Conservation (phyloP, 495 filamentous ascomycete genomes). For the Xylaria grammica region DNA sequence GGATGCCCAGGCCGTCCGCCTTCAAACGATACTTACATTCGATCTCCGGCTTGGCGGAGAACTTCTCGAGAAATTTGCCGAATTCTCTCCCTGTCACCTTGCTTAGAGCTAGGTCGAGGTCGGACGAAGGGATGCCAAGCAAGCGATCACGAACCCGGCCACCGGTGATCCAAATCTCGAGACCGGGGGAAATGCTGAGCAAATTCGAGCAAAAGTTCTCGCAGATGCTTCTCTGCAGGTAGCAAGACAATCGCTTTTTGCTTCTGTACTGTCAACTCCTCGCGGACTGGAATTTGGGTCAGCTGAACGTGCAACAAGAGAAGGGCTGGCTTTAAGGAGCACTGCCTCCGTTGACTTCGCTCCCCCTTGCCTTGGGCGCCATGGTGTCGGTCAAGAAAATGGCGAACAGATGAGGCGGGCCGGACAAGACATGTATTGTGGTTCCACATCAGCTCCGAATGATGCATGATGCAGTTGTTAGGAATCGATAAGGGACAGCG, state of each 20-base stretch:
- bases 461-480: neutral
- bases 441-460: neutral
- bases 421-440: neutral
- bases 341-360: neutral
- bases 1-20: neutral
- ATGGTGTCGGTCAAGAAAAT: neutral
- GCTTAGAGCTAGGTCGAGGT: constrained; percentile 8
- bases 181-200: neutral
- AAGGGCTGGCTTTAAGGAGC: neutral
- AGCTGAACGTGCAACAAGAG: neutral
- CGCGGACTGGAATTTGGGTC: neutral
- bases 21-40: neutral
- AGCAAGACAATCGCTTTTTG: neutral
- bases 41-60: constrained; percentile 1
- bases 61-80: neutral
- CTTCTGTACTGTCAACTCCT: neutral
- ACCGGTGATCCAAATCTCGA: constrained; percentile 12
- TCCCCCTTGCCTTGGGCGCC: neutral
- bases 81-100: constrained; percentile 3
- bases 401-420: neutral
- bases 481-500: neutral
- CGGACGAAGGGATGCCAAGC: constrained; percentile 1
- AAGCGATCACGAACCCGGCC: constrained; percentile 10
- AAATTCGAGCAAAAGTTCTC: constrained; percentile 1
- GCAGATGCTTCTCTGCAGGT: neutral